Base-by-base conservation (phyloP, 805 yeast genomes). In the Suhomyces xylopsoci region DNA sequence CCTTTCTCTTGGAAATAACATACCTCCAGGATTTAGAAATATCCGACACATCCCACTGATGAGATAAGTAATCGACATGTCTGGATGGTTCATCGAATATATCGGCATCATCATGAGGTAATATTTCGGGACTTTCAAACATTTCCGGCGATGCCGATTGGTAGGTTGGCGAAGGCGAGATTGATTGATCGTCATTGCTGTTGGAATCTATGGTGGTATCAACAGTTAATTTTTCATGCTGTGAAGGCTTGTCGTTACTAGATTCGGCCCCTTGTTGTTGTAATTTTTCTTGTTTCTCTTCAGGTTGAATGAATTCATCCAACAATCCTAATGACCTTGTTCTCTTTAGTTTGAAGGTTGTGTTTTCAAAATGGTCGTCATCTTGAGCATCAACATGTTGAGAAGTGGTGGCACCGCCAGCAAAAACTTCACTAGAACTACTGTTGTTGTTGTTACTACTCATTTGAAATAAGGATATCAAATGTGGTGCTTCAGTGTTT, bases 1-100 rank as follows among this genome's bases (percentile, higher is more conserved):
- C 93, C 56, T 88, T 88, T 45, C 96, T 81, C 60, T 88, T 84
- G 56, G 83, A 71, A 43, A 90, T 91, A 52, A 94, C 87, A 66
- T 94, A 94, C 59, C 97, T 80, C 99, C 99, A 94, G 28, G 97
- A 90, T 57, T 89, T 89, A 10, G 96, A 89, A 28, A 94, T 89
- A 66, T 94, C 99, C 5, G 84, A 74, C 58, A 92, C 98, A 61
- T 90, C 90, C 99, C 99, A 94, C 67, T 94, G 80, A 67, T 94
- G 97, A 4, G 97, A 88, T 49, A 94, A 77, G 69, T 94, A 94
- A 73, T 94, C 99, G 7, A 94, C 99, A 65, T 92, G 97, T 51
- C 86, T 81, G 48, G 88, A 81, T 4, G 98, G 97, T 62, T 88
- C 94, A 59, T 83, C 81, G 49, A 81, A 81, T 36, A 92, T 76